Evolutionary conservation across 1,139 yeast genomes (phyloP), one percentile per base, ranked within the genome.

Genomic region (Lodderomyces theae): DNA sequence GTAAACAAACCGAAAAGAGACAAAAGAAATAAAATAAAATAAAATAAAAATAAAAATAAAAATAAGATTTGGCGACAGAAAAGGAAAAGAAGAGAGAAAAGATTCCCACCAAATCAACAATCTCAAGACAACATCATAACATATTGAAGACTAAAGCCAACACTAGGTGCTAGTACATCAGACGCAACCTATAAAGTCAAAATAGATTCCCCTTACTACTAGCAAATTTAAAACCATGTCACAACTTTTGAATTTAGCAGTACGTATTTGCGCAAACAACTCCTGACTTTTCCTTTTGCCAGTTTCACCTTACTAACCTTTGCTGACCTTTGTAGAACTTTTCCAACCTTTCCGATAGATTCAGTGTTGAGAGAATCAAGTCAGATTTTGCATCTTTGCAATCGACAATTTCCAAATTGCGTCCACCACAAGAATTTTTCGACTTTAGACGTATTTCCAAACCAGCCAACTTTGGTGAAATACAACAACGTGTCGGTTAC

Each of bases 381-480:
- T 54, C 52, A 38, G 71, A 65, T 43, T 58, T 66, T 26, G 58
- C 61, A 35, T 56, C 64, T 30, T 51, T 86, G 34, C 89, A 83
- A 58, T 57, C 73, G 35, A 79, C 84, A 46, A 72, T 89, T 48
- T 70, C 95, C 42, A 80, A 86, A 57, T 66, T 92, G 50, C 82
- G 86, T 60, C 86, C 96, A 33, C 89, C 95, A 34, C 95, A 87
- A 61, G 97, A 92, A 61, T 92, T 92, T 60, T 87, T 92, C 56
- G 97, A 92, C 61, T 68, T 86, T 56, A 86, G 92, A 65, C 82
- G 96, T 60, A 63, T 92, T 47, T 85, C 95, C 37, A 89, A 88
- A 62, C 98, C 99, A 17, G 80, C 78, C 42, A 90, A 89, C 63
- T 84, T 89, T 64, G 82, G 86, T 37, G 98, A 94, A 51, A 73